These are phyloP conservation scores for Backusella luteola DNA, from an alignment of 192 early-diverging fungal genomes.

Conservation along the genomic window DNA sequence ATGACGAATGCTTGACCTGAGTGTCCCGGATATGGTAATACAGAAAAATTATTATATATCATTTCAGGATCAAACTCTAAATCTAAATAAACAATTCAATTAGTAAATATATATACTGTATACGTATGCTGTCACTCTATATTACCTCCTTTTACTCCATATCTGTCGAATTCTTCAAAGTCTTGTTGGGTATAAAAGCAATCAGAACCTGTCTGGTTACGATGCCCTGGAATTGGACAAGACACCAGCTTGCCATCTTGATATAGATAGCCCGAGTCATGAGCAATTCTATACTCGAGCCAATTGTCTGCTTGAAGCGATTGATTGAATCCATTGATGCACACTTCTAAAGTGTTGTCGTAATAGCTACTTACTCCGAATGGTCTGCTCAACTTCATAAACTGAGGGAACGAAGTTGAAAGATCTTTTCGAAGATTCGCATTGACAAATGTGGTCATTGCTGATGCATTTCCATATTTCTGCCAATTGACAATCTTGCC, in stretches of 20 bases:
- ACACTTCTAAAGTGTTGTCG: conserved; percentile 17
- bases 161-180: conserved; percentile 15
- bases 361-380: conserved; percentile 2
- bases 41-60: conserved; percentile 16
- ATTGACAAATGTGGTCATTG: conserved; percentile 23
- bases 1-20: conserved; percentile 21
- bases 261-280: conserved; percentile 29
- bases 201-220: conserved; percentile 23
- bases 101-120: background rate
- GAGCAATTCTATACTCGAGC: conserved; percentile 24
- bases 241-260: conserved; percentile 20
- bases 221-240: conserved; percentile 33
- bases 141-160: conserved; percentile 27
- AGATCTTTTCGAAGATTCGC: conserved; percentile 30
- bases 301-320: conserved; percentile 29
- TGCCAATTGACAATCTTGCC: conserved; percentile 31
- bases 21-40: conserved; percentile 11
- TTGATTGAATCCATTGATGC: conserved; percentile 23
- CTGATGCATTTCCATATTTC: background rate
- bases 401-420: conserved; percentile 36
- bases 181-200: conserved; percentile 21
- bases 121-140: background rate
- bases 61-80: conserved; percentile 13
- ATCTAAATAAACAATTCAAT: background rate
- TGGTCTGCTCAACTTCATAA: conserved; percentile 25